Evolutionary conservation across 352 stramenopile genomes (phyloP).

Genomic region (Phytophthora foliorum): DNA sequence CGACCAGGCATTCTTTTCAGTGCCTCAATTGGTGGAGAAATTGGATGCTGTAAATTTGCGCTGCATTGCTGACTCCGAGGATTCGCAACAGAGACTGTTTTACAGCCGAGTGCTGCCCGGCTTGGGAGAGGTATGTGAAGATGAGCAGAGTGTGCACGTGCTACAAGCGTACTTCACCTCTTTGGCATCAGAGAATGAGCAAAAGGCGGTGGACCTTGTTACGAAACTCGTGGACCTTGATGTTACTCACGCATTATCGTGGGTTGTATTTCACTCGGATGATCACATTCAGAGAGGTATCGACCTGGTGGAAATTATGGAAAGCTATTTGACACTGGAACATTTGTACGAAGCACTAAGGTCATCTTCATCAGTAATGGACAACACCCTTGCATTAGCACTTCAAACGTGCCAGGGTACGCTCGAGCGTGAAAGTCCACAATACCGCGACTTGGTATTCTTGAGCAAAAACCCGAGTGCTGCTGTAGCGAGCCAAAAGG

Average conservation of each 20-base stretch:
- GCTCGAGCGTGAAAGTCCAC: slow-evolving; percentile 15
- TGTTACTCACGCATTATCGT: slow-evolving; percentile 77
- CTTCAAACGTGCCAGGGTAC: slow-evolving; percentile 17
- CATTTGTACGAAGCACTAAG: slow-evolving; percentile 56
- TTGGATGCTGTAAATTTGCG: slow-evolving; percentile 62
- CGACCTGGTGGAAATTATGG: slow-evolving; percentile 44
- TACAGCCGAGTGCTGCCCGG: slow-evolving; percentile 61
- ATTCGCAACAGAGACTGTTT: slow-evolving; percentile 37
- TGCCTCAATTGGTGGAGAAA: slow-evolving; percentile 55
- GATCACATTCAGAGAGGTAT: slow-evolving; percentile 25
- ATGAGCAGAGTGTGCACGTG: slow-evolving; percentile 45
- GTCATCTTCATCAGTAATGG: slow-evolving; percentile 27
- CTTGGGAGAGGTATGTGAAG: slow-evolving; percentile 70
- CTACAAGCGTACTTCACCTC: slow-evolving; percentile 56
- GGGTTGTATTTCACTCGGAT: slow-evolving; percentile 71
- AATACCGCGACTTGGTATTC: slow-evolving; percentile 53
- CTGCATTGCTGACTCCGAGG: slow-evolving; percentile 24
- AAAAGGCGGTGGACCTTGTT: slow-evolving; percentile 44
- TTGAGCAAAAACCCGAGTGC: slow-evolving; percentile 42
- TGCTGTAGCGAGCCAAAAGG: slow-evolving; percentile 9
- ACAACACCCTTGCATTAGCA: slow-evolving; percentile 34
- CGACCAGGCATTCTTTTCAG: slow-evolving; percentile 37
- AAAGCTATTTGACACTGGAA: slow-evolving; percentile 62
- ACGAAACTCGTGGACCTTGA: slow-evolving; percentile 73
- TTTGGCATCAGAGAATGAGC: slow-evolving; percentile 35